Conservation (phyloP, 768 basidiomycete genomes). For the Mycena rebaudengoi region DNA sequence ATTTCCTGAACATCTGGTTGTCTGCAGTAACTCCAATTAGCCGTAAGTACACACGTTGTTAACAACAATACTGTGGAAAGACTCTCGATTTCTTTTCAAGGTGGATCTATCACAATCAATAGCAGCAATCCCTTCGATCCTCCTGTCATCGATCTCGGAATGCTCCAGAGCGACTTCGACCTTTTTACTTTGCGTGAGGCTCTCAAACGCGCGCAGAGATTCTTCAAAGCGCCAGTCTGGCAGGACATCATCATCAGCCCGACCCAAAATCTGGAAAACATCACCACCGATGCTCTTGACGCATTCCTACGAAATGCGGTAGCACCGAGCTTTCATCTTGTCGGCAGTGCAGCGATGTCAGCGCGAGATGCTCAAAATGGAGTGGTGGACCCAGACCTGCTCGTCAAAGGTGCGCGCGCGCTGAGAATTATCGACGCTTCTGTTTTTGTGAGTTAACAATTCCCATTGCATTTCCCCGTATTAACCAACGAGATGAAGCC, state of each 20-base stretch:
- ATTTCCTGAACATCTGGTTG: not conserved
- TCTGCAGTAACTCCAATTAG: not conserved
- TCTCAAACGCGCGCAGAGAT: slow-evolving; percentile 30
- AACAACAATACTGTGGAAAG: no score
- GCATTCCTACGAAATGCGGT: slow-evolving; percentile 30
- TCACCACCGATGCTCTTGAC: slow-evolving; percentile 30
- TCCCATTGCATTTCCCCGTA: no score
- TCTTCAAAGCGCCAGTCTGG: slow-evolving; percentile 36
- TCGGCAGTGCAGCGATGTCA: slow-evolving; percentile 40
- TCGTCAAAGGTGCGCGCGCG: slow-evolving; percentile 41
- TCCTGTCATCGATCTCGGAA: slow-evolving; percentile 35
- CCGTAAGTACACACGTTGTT: no score
- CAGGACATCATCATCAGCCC: slow-evolving; percentile 32
- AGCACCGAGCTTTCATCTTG: slow-evolving; percentile 27
- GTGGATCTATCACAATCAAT: slow-evolving; percentile 35
- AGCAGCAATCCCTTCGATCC: slow-evolving; percentile 32
- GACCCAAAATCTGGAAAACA: slow-evolving; percentile 15
- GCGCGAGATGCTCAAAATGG: slow-evolving; percentile 31
- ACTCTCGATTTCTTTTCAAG: no score
- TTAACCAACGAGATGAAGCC: no score
- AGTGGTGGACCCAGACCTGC: slow-evolving; percentile 42
- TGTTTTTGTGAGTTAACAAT: slow-evolving; percentile 37
- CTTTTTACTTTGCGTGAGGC: slow-evolving; percentile 32
- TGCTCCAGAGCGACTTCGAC: slow-evolving; percentile 16
- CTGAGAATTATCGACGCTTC: slow-evolving; percentile 48